phyloP scores from a whole-genome alignment of 2,329 filamentous ascomycete genomes.

The Clathrospora elynae region DNA sequence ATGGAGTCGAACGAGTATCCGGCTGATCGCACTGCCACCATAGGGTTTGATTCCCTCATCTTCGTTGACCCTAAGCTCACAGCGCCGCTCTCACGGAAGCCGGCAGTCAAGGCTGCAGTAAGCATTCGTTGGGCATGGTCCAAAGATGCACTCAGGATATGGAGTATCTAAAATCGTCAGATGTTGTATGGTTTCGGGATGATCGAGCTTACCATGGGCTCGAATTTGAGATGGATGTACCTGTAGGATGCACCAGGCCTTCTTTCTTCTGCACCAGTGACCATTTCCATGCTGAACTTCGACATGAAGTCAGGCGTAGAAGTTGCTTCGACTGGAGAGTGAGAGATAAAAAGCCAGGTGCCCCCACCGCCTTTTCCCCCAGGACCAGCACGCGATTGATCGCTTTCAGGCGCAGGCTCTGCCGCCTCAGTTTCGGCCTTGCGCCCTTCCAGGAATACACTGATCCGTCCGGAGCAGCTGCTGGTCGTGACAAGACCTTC shows the following conservation, averaged over 20 bases:
- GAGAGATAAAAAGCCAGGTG: conserved; percentile 85
- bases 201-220: conserved; percentile 76
- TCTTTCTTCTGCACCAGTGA: conserved; percentile 2
- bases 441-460: conserved; percentile 82
- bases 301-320: conserved; percentile 23
- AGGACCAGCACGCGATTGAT: conserved; percentile 60
- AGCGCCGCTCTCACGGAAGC: conserved; percentile 89
- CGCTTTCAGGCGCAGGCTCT: conserved; percentile 16
- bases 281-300: conserved; percentile 49
- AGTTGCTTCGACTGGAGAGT: conserved; percentile 65
- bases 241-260: conserved; percentile 42
- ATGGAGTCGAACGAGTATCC: conserved; percentile 82
- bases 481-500: conserved; percentile 87
- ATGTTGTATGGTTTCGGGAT: conserved; percentile 3
- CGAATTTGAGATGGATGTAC: conserved; percentile 85
- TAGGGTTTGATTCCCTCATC: conserved; percentile 61
- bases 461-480: conserved; percentile 86
- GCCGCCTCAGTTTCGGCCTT: conserved; percentile 49
- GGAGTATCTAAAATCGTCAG: conserved; percentile 71
- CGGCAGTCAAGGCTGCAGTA: conserved; percentile 75
- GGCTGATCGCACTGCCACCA: conserved; percentile 84
- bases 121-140: conserved; percentile 76
- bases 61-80: conserved; percentile 62
- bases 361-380: conserved; percentile 83
- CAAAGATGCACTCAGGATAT: conserved; percentile 78